Conservation (phyloP, 257 asterid genomes). For the Eucommia ulmoides region DNA sequence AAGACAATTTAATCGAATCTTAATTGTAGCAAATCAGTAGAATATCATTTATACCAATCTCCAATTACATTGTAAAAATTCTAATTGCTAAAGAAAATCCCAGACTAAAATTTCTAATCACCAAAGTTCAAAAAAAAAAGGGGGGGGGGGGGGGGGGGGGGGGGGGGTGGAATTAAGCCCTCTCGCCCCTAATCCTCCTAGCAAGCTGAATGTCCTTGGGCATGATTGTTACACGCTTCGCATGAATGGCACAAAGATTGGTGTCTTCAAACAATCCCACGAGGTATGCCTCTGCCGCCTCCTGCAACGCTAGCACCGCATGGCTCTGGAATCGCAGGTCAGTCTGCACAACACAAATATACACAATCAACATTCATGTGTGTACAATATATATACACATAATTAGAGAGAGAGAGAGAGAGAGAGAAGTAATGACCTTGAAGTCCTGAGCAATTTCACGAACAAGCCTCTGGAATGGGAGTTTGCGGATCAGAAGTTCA, state of each 20-base stretch:
- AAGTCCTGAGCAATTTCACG: constrained; percentile 19
- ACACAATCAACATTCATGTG: neutral
- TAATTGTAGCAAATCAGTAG: neutral
- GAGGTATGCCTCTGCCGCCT: constrained; percentile 23
- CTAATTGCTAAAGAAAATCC: neutral
- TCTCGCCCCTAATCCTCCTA: constrained; percentile 19
- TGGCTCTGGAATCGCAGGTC: constrained; percentile 23
- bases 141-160: too few relatives aligned
- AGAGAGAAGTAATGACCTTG: constrained; percentile 2
- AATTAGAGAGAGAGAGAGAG: neutral
- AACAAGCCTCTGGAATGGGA: constrained; percentile 22
- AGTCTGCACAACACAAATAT: neutral
- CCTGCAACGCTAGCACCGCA: constrained; percentile 18
- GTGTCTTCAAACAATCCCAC: too few relatives aligned
- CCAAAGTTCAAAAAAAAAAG: too few relatives aligned
- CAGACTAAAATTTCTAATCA: neutral
- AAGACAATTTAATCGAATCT: neutral
- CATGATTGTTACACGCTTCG: constrained; percentile 20
- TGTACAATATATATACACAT: neutral
- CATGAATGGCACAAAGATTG: constrained; percentile 18
- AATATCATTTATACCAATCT: neutral
- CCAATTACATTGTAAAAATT: neutral
- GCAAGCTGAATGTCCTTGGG: too few relatives aligned
- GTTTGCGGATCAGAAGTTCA: too few relatives aligned
- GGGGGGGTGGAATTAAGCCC: constrained; percentile 18